These are phyloP conservation scores for Oidium heveae DNA, from an alignment of 2,329 filamentous ascomycete genomes.

Conservation along the genomic window DNA sequence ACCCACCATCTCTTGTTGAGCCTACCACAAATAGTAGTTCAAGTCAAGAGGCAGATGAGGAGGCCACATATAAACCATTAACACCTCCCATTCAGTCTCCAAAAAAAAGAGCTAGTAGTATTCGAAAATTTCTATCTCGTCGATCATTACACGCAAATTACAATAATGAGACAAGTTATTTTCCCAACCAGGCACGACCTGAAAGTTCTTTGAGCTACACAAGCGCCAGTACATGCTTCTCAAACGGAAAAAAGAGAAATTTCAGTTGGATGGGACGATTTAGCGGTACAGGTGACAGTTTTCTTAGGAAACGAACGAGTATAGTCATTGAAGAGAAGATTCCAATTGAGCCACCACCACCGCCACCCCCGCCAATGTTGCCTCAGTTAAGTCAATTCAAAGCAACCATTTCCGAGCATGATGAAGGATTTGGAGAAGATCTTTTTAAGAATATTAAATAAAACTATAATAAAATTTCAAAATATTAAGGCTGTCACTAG, in stretches of 20 bases:
- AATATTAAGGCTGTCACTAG: no score
- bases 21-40: conserved; percentile 1
- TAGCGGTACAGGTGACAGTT: conserved; percentile 4
- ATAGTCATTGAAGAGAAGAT: conserved; percentile 10
- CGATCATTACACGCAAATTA: conserved; percentile 14
- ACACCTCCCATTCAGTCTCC: conserved; percentile 11
- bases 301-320: conserved; percentile 7
- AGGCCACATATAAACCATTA: conserved; percentile 1
- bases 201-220: conserved; percentile 11
- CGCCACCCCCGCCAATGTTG: conserved; percentile 13
- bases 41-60: neutral
- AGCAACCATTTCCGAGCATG: conserved; percentile 11
- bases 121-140: conserved; percentile 15
- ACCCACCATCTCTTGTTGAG: neutral
- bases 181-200: conserved; percentile 10
- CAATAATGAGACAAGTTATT: conserved; percentile 8
- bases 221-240: conserved; percentile 4
- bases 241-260: conserved; percentile 9
- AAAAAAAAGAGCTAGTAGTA: conserved; percentile 13
- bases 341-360: conserved; percentile 2
- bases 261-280: conserved; percentile 13
- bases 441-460: conserved; percentile 16
- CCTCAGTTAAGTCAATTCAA: conserved; percentile 14
- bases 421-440: conserved; percentile 13
- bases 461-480: neutral